A percentile compares a stretch with the other conserved stretches of the same genome.
phyloP scores from a whole-genome alignment of 2,329 filamentous ascomycete species.

The Neonectria punicea region DNA sequence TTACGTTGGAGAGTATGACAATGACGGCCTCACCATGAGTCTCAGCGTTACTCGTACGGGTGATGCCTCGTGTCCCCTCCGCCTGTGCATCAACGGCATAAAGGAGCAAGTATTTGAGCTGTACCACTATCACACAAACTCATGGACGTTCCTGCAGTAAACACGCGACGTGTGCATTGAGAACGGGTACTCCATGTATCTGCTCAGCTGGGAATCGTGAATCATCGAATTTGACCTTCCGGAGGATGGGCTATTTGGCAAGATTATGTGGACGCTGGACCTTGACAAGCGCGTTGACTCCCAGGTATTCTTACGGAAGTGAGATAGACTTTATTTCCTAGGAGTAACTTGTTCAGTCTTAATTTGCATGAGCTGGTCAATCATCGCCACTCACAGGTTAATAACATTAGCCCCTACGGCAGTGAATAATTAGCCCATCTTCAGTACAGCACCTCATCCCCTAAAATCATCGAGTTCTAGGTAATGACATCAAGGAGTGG shows the following conservation, averaged over 20 bases:
- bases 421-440: too few relatives aligned
- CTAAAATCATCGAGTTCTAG: too few relatives aligned
- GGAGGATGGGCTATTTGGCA: not conserved
- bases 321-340: too few relatives aligned
- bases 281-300: not conserved
- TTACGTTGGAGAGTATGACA: not conserved
- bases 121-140: conserved; percentile 8
- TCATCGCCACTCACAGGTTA: too few relatives aligned
- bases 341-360: too few relatives aligned
- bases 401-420: too few relatives aligned
- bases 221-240: conserved; percentile 10
- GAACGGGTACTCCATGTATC: conserved; percentile 1
- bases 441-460: too few relatives aligned
- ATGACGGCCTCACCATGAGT: not conserved
- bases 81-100: not conserved
- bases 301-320: too few relatives aligned
- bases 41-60: not conserved
- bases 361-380: too few relatives aligned
- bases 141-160: not conserved
- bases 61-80: not conserved
- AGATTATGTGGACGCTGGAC: conserved; percentile 3
- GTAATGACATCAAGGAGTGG: too few relatives aligned
- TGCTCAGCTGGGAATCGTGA: conserved; percentile 4
- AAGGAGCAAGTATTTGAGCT: not conserved
- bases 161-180: conserved; percentile 10